Conservation (phyloP, 768 basidiomycete genomes). For the Punctularia strigosozonata region DNA sequence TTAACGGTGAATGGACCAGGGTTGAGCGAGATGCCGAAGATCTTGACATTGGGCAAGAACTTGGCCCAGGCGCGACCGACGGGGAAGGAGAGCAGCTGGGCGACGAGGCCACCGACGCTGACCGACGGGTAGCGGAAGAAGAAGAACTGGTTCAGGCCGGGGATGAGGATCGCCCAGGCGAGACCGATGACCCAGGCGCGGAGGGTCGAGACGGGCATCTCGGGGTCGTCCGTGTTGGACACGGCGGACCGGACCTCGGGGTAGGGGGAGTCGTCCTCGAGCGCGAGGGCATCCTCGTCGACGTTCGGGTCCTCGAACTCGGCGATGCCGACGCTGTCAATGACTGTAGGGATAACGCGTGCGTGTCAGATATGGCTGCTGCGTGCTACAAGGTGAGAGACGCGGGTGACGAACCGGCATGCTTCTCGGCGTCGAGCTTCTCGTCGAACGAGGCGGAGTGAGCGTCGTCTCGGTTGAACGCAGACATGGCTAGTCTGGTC, state of each 20-base stretch:
- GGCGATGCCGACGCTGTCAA: constrained; percentile 6
- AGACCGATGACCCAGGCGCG: constrained; percentile 27
- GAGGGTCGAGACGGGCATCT: constrained; percentile 24
- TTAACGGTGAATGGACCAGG: constrained; percentile 68
- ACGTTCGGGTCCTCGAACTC: constrained; percentile 23
- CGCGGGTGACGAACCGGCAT: no score
- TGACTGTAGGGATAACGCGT: neutral
- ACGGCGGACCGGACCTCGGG: constrained; percentile 42
- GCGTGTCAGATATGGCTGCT: neutral
- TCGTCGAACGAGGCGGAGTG: no score
- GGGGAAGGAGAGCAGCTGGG: constrained; percentile 60
- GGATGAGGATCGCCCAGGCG: constrained; percentile 43
- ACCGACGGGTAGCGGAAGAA: constrained; percentile 54
- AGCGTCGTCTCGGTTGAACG: no score
- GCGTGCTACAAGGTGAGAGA: no score
- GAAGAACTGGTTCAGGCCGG: constrained; percentile 74
- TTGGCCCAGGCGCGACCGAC: constrained; percentile 48
- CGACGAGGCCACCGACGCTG: constrained; percentile 33
- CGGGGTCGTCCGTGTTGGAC: constrained; percentile 34
- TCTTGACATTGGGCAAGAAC: constrained; percentile 36
- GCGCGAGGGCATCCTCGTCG: constrained; percentile 15
- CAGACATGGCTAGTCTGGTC: no score
- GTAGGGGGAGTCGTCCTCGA: constrained; percentile 40
- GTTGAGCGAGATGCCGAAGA: constrained; percentile 43
- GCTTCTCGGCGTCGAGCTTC: no score